A percentile compares a stretch with the other conserved stretches of the same genome.
Conservation (phyloP, 495 filamentous ascomycete species). For the Terfezia claveryi region DNA sequence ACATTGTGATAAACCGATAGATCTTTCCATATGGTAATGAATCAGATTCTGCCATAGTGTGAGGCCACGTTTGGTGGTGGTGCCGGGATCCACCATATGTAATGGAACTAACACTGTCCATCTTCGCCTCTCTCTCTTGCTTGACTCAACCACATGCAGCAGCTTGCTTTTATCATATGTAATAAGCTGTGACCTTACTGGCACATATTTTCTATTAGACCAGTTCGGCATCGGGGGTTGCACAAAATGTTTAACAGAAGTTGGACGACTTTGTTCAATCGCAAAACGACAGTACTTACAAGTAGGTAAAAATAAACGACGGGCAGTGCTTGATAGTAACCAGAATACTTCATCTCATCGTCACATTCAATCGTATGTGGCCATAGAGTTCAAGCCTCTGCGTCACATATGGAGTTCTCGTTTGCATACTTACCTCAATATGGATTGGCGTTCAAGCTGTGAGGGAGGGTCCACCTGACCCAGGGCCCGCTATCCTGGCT, state of each 20-base stretch:
- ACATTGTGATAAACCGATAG: not conserved
- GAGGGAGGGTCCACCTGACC: not conserved
- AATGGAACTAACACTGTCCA: not conserved
- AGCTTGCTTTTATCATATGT: not conserved
- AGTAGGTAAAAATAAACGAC: not conserved
- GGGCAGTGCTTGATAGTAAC: not conserved
- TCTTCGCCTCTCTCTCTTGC: too few relatives aligned
- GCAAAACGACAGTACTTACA: not conserved
- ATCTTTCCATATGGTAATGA: not conserved
- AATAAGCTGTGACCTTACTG: not conserved
- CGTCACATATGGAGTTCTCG: not conserved
- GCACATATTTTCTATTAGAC: not conserved
- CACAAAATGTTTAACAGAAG: not conserved
- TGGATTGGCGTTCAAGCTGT: not conserved
- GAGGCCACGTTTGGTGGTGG: not conserved
- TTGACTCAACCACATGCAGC: not conserved
- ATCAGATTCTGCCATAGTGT: not conserved
- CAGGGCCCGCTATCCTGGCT: not conserved
- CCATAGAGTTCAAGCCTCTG: not conserved
- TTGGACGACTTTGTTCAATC: not conserved
- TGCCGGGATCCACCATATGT: not conserved
- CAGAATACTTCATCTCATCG: not conserved
- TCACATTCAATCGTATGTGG: not conserved
- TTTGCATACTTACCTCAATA: not conserved
- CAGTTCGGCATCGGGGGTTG: not conserved